Evolutionary conservation across 2,329 filamentous ascomycete genomes (phyloP), one percentile per base, ranked within the genome.

Genomic region (Nannizziopsis arthrosporioides): DNA sequence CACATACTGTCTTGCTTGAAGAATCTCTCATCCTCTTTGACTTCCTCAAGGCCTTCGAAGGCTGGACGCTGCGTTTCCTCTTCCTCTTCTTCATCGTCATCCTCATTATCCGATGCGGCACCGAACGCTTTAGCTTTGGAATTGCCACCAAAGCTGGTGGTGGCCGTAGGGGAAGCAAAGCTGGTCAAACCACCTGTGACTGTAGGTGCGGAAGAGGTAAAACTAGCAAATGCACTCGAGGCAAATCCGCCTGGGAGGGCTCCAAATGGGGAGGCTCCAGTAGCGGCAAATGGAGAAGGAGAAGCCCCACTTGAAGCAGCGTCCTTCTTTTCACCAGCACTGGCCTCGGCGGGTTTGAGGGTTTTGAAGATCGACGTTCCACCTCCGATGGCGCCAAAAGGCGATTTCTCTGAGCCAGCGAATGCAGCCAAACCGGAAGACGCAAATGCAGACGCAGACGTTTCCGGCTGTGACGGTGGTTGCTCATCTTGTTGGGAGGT

Each of bases 361-460:
- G 62, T 55, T 42, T 63, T 64, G 56, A 68, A 68, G 17, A 50
- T 31, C 9, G 72, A 56, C 11, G 70, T 61, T 18, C 22, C 40
- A 60, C 63, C 62, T 36, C 74, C 75, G 39, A 82, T 59, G 14
- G 70, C 62, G 35, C 78, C 78, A 59, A 85, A 85, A 0, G 80
- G 80, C 3, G 82, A 86, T 19, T 75, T 68, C 34, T 70, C 69
- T 4, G 77, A 74, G 18, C 75, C 68, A 6, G 81, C 74, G 48
- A 86, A 76, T 45, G 81, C 78, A 45, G 81, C 77, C 59, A 88
- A 80, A 14, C 75, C 77, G 2, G 84, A 88, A 42, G 72, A 73
- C 17, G 78, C 78, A 62, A 88, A 88, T 5, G 81, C 77, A 8
- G 76, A 76, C 10, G 72, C 53, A 5, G 82, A 78, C 14, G 77